Conservation (phyloP, 129 eudicot genomes). For the Pulicaria dysenterica region DNA sequence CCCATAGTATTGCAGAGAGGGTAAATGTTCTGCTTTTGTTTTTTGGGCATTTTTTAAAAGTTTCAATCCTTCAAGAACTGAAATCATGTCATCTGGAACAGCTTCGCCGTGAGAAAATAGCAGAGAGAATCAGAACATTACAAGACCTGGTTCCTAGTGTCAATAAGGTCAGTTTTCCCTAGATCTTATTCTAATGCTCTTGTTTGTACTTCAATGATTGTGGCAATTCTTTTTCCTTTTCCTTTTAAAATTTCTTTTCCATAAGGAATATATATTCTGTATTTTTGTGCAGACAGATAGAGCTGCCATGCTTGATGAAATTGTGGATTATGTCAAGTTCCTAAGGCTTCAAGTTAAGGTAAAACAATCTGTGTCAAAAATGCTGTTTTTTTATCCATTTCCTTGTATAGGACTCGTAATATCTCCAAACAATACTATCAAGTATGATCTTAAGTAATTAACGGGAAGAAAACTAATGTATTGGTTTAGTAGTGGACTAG, state of each 20-base stretch:
- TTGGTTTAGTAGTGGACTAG: constrained; percentile 17
- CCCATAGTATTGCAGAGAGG: constrained; percentile 98
- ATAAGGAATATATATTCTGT: constrained; percentile 7
- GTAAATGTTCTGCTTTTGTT: constrained; percentile 36
- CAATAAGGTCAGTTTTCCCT: constrained; percentile 68
- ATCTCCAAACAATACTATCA: background rate
- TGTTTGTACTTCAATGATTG: too few relatives aligned
- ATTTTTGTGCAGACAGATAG: constrained; percentile 79
- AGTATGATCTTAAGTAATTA: too few relatives aligned
- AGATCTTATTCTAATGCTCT: background rate
- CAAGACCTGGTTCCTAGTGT: constrained; percentile 98
- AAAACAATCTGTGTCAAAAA: constrained; percentile 11
- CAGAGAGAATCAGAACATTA: constrained; percentile 91
- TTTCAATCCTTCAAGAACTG: background rate
- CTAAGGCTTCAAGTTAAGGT: constrained; percentile 97
- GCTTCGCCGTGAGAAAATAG: constrained; percentile 94
- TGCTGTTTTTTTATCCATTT: constrained; percentile 10
- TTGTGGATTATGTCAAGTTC: constrained; percentile 97
- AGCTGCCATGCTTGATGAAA: constrained; percentile 97
- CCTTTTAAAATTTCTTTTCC: background rate
- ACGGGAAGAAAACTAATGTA: too few relatives aligned
- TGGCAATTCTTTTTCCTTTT: background rate
- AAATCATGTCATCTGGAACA: constrained; percentile 37
- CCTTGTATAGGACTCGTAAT: constrained; percentile 11
- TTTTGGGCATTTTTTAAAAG: background rate